Base-by-base conservation (phyloP, 2,329 filamentous ascomycete genomes). In the Akanthomyces dipterigenus region DNA sequence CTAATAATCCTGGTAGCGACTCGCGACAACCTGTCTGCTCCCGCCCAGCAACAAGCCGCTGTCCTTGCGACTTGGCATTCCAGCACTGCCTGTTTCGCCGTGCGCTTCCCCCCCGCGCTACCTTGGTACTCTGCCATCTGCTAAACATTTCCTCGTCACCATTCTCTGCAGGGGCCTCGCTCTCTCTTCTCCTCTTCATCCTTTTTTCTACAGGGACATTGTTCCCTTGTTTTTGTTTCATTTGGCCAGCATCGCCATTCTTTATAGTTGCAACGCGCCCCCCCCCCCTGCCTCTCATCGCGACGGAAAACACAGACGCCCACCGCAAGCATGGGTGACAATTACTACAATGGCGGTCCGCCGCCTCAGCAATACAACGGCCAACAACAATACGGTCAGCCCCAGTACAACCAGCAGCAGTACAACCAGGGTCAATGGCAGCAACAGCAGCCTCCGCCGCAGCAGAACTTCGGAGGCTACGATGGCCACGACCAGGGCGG, bases 291-390 rank as follows among this genome's bases (percentile, higher is more conserved):
- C 49, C 12, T 55, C 22, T 46, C 8, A 18, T 48, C 20, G 40
- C 50, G 50, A 55, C 45, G 53, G 18, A n/a, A 50, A 18, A 40
- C 16, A 38, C 31, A 34, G 18, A 46, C 20, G n/a, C 22, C 43
- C 22, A 48, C 31, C 48, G 55, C 54, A 64, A 64, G 59, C 62
- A 75, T 75, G 73, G 72, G 72, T 61, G 72, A 75, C 66, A 67
- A 61, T 28, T 75, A 75, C 65, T 68, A 67, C 64, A 70, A 69
- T 46, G 55, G 63, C 24, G 66, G 66, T 9, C 57, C 62, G 34
- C 55, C 63, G 40, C 63, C 61, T 43, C 62, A 63, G 26, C 62
- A 63, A 34, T 64, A 63, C 24, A 34, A 6, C 31, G 40, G 59
- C 20, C 45, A 61, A 34, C 60, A 64, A 48, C 61, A 64, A 18